Percentiles rank a stretch among this genome's conserved stretches.
phyloP scores from a whole-genome alignment of 2,329 filamentous ascomycete genomes.

The Graphium sp. region DNA sequence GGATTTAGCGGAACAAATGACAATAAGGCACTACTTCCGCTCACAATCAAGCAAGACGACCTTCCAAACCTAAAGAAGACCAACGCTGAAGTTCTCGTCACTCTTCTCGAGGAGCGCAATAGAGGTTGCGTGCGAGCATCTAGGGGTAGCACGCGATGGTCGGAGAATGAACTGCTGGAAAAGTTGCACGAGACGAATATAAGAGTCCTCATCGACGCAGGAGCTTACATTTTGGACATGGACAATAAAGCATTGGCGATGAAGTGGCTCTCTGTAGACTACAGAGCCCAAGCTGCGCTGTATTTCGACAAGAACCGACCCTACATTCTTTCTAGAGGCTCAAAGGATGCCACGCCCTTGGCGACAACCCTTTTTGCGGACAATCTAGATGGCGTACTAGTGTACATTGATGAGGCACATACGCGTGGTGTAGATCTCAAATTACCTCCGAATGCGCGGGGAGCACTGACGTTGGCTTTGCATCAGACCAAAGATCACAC shows the following conservation, averaged over 20 bases:
- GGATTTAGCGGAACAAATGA: slow-evolving; percentile 63
- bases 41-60: slow-evolving; percentile 45
- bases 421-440: slow-evolving; percentile 44
- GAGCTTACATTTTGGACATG: slow-evolving; percentile 47
- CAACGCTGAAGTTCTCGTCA: slow-evolving; percentile 44
- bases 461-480: slow-evolving; percentile 37
- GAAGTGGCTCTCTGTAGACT: slow-evolving; percentile 30
- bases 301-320: slow-evolving; percentile 33
- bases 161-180: slow-evolving; percentile 25
- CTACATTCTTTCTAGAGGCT: slow-evolving; percentile 22
- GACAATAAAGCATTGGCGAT: slow-evolving; percentile 30
- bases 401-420: slow-evolving; percentile 45
- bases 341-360: slow-evolving; percentile 20
- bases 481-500: slow-evolving; percentile 43
- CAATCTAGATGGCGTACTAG: slow-evolving; percentile 29
- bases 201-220: slow-evolving; percentile 44
- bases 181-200: slow-evolving; percentile 20
- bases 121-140: slow-evolving; percentile 21
- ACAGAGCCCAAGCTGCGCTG: slow-evolving; percentile 27
- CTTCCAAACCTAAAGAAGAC: slow-evolving; percentile 37
- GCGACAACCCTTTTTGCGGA: slow-evolving; percentile 36
- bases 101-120: slow-evolving; percentile 35
- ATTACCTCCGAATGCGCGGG: slow-evolving; percentile 25
- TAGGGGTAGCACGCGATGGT: slow-evolving; percentile 16
- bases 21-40: slow-evolving; percentile 37